Evolutionary conservation across 768 basidiomycete genomes (phyloP), one percentile per base, ranked within the genome.

Genomic region (Pisolithus tinctorius): DNA sequence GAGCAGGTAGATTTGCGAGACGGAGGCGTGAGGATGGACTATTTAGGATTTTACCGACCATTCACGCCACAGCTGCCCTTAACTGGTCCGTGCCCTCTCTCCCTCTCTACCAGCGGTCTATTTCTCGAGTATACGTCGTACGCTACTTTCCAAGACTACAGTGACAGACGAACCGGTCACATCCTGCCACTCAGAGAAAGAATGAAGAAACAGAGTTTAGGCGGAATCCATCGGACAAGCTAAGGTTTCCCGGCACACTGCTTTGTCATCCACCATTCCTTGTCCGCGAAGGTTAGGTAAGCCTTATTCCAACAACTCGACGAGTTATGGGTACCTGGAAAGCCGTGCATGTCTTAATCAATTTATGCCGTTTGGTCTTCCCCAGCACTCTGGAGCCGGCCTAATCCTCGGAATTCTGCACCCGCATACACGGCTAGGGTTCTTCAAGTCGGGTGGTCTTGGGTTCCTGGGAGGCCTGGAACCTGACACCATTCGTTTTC

Each of bases 1-100:
- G 79, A 78, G 71, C 69, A 74, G 73, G 73, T 66, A 75, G 71
- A 77, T 73, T 79, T 77, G 78, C 76, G 80, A 58, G 76, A 78
- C 74, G 74, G 76, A 75, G 74, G 74, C 61, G 61, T 61, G 65
- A 64, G 60, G 66, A 63, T 66, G 67, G 55, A 58, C 69, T 63
- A 63, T 68, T 70, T 65, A 49, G 58, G 45, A 61, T 44, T 59
- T 55, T 14, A 54, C 61, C 46, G 58, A 55, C 50, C 57, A 57
- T 54, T 60, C 65, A 55, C 65, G 69, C 64, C 70, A 67, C 66
- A 65, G 58, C 38, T 48, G 57, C 43, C 63, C 58, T 58, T 61
- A 63, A 61, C 52, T 54, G 64, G 63, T 65, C 63, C 63, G 63
- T 64, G 63, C 62, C 45, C 52, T 3, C 36, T 16, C 23, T 14